A percentile compares a stretch with the other conserved stretches of the same genome.
Conservation (phyloP, 2,329 filamentous ascomycete species). For the Aspergillus japonicus region DNA sequence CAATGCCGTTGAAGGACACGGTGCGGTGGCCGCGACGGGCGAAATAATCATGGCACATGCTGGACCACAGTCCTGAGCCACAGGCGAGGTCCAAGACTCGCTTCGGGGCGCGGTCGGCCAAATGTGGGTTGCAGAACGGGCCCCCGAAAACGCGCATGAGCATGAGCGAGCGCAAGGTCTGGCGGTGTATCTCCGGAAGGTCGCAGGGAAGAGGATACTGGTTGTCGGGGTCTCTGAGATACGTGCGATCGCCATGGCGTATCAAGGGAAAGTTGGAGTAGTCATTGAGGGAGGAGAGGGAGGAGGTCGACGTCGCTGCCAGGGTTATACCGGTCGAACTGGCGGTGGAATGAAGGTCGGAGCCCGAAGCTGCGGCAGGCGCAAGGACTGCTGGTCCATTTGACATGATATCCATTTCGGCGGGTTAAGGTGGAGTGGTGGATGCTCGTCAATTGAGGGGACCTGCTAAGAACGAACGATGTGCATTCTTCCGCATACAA, state of each 20-base stretch:
- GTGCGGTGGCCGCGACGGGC: constrained; percentile 64
- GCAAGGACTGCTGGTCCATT: constrained; percentile 27
- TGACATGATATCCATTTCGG: constrained; percentile 33
- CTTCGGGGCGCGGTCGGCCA: constrained; percentile 66
- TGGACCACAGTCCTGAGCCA: constrained; percentile 85
- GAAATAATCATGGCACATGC: constrained; percentile 80
- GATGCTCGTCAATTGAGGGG: constrained; percentile 20
- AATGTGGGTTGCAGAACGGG: constrained; percentile 70
- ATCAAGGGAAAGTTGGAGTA: constrained; percentile 59
- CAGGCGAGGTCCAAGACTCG: constrained; percentile 85
- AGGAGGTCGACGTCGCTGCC: constrained; percentile 37
- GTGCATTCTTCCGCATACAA: constrained; percentile 28
- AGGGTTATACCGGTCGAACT: constrained; percentile 30
- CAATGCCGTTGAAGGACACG: constrained; percentile 77
- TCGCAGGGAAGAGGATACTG: constrained; percentile 87
- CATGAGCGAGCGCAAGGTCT: constrained; percentile 79
- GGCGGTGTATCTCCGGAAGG: constrained; percentile 80
- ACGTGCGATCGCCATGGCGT: constrained; percentile 75
- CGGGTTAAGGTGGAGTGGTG: constrained; percentile 4
- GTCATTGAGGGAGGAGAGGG: constrained; percentile 37
- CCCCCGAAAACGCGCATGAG: constrained; percentile 77
- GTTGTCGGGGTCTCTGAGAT: constrained; percentile 69
- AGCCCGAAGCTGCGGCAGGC: constrained; percentile 29
- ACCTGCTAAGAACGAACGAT: constrained; percentile 10
- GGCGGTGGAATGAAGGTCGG: constrained; percentile 35